Conservation (phyloP, 2,329 filamentous ascomycete genomes). For the Thermoascus crustaceus region DNA sequence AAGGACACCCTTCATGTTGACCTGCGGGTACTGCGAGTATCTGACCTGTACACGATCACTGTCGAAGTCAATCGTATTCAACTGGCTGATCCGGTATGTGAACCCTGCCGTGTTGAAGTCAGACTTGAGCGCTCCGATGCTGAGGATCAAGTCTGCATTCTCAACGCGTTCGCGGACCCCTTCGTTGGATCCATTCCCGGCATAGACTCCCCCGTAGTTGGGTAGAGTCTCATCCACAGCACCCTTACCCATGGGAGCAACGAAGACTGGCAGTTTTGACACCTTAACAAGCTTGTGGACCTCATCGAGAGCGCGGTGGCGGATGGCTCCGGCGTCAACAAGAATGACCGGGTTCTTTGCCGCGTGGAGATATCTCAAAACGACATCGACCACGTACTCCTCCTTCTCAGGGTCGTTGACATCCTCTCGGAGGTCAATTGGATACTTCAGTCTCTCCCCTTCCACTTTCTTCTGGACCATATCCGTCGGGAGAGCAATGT, state of each 20-base stretch:
- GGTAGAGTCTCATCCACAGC: conserved; percentile 67
- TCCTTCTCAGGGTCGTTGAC: conserved; percentile 63
- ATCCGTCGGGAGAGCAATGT: conserved; percentile 75
- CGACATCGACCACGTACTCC: conserved; percentile 72
- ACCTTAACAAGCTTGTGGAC: conserved; percentile 64
- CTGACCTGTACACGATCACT: conserved; percentile 64
- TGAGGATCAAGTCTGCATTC: conserved; percentile 34
- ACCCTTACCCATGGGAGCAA: conserved; percentile 86
- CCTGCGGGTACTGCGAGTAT: conserved; percentile 70
- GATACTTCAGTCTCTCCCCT: conserved; percentile 60
- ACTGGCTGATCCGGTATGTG: conserved; percentile 69
- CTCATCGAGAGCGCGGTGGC: conserved; percentile 65
- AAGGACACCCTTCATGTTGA: conserved; percentile 74
- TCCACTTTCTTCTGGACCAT: conserved; percentile 70
- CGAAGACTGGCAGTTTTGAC: conserved; percentile 70
- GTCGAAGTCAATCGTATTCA: conserved; percentile 78
- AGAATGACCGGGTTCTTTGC: conserved; percentile 71
- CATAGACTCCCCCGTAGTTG: conserved; percentile 79
- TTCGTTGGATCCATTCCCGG: conserved; percentile 64
- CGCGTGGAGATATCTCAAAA: conserved; percentile 62
- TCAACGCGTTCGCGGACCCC: conserved; percentile 33
- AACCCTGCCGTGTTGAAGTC: conserved; percentile 58
- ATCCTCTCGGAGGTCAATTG: conserved; percentile 58
- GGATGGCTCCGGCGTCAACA: conserved; percentile 74
- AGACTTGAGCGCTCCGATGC: conserved; percentile 38